phyloP scores from a whole-genome alignment of 2,329 filamentous ascomycete genomes.

The Penicillium vulpinum region DNA sequence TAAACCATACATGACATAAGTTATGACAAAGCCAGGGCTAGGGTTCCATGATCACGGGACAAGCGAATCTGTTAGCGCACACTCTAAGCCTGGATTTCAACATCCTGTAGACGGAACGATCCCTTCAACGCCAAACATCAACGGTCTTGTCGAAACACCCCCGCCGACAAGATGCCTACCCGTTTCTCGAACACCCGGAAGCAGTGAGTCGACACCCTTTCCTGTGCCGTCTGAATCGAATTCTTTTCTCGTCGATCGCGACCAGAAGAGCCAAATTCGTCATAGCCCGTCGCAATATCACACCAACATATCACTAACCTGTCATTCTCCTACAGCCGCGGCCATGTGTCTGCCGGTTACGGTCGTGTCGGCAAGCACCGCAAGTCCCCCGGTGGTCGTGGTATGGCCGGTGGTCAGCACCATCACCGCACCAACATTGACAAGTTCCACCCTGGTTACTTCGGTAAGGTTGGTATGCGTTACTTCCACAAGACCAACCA shows the following conservation, averaged over 20 bases:
- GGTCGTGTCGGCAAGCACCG: slow-evolving; percentile 99
- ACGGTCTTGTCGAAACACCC: slow-evolving; percentile 44
- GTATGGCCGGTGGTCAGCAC: slow-evolving; percentile 98
- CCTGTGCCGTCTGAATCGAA: slow-evolving; percentile 20
- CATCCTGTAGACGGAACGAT: slow-evolving; percentile 33
- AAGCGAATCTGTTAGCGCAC: slow-evolving; percentile 42
- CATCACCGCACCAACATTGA: slow-evolving; percentile 93
- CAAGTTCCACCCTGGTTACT: slow-evolving; percentile 98
- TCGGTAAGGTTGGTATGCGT: slow-evolving; percentile 93
- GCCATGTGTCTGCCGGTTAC: slow-evolving; percentile 97
- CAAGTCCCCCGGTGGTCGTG: slow-evolving; percentile 78
- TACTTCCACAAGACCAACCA: slow-evolving; percentile 96
- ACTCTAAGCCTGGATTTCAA: slow-evolving; percentile 42
- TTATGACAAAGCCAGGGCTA: slow-evolving; percentile 16
- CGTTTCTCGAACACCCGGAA: slow-evolving; percentile 54
- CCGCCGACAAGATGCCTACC: slow-evolving; percentile 53
- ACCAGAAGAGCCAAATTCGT: slow-evolving; percentile 20
- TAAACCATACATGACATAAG: not conserved
- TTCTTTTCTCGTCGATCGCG: slow-evolving; percentile 11
- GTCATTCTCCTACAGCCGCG: slow-evolving; percentile 63
- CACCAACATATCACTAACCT: slow-evolving; percentile 21
- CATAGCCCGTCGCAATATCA: slow-evolving; percentile 15
- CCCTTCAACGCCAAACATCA: slow-evolving; percentile 39
- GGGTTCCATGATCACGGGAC: slow-evolving; percentile 38
- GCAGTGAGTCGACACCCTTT: slow-evolving; percentile 42